phyloP scores from a whole-genome alignment of 495 filamentous ascomycete species.

The Pyrenula aspistea region DNA sequence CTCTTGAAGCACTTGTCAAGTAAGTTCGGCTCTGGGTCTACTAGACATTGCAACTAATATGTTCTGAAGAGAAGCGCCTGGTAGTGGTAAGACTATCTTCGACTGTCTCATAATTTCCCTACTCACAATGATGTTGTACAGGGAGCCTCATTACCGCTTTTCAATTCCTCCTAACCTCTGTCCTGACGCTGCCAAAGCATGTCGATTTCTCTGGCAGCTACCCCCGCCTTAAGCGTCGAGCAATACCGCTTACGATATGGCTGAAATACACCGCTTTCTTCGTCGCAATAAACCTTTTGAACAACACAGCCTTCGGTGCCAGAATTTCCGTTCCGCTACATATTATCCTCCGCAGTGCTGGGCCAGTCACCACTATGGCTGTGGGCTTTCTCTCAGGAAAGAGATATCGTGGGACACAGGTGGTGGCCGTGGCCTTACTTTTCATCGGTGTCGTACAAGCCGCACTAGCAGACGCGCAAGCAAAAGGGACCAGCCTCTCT shows the following conservation, averaged over 20 bases:
- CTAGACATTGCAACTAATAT: neutral
- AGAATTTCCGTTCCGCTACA: conserved; percentile 93
- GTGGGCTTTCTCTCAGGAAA: conserved; percentile 73
- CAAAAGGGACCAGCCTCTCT: conserved; percentile 47
- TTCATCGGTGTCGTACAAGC: conserved; percentile 77
- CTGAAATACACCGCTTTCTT: conserved; percentile 80
- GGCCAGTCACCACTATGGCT: conserved; percentile 84
- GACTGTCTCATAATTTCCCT: conserved; percentile 7
- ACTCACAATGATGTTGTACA: conserved; percentile 18
- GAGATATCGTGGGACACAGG: conserved; percentile 67
- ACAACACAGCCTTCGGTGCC: conserved; percentile 97
- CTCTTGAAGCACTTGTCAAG: conserved; percentile 93
- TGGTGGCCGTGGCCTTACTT: conserved; percentile 66
- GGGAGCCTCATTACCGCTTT: conserved; percentile 87
- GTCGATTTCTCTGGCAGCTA: conserved; percentile 58
- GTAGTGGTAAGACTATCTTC: conserved; percentile 33
- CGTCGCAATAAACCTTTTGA: conserved; percentile 82
- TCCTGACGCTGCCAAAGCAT: conserved; percentile 56
- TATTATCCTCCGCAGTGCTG: conserved; percentile 90
- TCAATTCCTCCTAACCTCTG: conserved; percentile 77
- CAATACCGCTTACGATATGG: conserved; percentile 80
- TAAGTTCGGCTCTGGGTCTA: too few species aligned
- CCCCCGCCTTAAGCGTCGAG: conserved; percentile 47
- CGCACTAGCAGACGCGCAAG: conserved; percentile 76
- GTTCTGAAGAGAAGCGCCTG: conserved; percentile 41